Conservation (phyloP, 805 yeast species). For the Candida xyloterini region DNA sequence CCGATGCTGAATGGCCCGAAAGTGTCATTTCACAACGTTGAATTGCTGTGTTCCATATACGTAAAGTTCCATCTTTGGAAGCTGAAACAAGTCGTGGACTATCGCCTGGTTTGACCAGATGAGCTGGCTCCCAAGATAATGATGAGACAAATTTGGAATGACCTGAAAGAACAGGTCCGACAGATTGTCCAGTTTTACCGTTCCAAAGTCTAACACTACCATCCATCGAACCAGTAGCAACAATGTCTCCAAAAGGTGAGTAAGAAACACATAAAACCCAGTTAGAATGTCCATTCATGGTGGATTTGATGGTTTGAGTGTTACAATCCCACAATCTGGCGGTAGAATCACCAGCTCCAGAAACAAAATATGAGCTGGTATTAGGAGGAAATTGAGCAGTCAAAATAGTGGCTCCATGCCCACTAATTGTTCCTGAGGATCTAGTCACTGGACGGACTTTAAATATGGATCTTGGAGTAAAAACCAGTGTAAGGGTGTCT, state of each 20-base stretch:
- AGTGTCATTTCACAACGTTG: conserved; percentile 66
- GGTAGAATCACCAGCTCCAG: conserved; percentile 95
- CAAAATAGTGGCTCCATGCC: conserved; percentile 91
- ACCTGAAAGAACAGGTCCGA: conserved; percentile 75
- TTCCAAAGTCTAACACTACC: conserved; percentile 88
- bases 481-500: conserved; percentile 85
- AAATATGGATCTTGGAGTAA: conserved; percentile 93
- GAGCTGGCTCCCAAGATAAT: conserved; percentile 92
- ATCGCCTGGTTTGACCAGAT: conserved; percentile 64
- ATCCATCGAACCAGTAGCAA: conserved; percentile 98
- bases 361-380: conserved; percentile 77
- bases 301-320: conserved; percentile 84
- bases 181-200: conserved; percentile 62
- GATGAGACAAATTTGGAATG: conserved; percentile 90
- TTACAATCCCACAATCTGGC: conserved; percentile 97
- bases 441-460: conserved; percentile 89
- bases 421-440: conserved; percentile 87
- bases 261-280: conserved; percentile 93
- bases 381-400: conserved; percentile 94
- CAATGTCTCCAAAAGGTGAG: conserved; percentile 86
- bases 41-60: conserved; percentile 81
- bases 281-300: conserved; percentile 79
- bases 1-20: conserved; percentile 85
- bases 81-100: conserved; percentile 75
- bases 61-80: conserved; percentile 87